Evolutionary conservation across 2,329 filamentous ascomycete genomes (phyloP).

Genomic region (Aureobasidium subglaciale): DNA sequence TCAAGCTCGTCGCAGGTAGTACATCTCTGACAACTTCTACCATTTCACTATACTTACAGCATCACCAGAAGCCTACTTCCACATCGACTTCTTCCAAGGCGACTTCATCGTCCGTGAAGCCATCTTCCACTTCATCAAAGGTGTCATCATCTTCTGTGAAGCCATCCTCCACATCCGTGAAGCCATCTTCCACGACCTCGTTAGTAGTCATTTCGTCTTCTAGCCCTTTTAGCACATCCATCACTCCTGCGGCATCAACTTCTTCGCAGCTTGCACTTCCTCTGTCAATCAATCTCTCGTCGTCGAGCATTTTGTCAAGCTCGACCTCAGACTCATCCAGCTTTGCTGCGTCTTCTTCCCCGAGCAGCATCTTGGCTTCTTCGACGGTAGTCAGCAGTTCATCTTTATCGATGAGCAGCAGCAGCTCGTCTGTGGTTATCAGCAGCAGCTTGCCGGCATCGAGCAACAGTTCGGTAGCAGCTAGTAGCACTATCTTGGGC

Average conservation of each 20-base stretch:
- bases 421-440: neutral
- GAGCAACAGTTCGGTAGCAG: no score
- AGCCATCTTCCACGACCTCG: conserved; percentile 3
- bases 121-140: neutral
- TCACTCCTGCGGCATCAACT: neutral
- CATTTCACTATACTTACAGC: neutral
- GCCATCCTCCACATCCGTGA: neutral
- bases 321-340: neutral
- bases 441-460: neutral
- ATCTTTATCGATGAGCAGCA: neutral
- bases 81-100: neutral
- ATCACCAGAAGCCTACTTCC: neutral
- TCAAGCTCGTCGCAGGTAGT: conserved; percentile 1
- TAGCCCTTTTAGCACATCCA: neutral
- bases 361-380: neutral
- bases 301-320: neutral
- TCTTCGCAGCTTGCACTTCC: neutral
- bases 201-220: conserved; percentile 3
- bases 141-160: neutral
- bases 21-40: no score
- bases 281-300: neutral
- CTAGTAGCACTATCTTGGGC: no score
- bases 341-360: neutral
- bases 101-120: neutral
- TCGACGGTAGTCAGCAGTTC: neutral